phyloP scores from a whole-genome alignment of 2,329 filamentous ascomycete genomes.

The Zymoseptoria tritici region DNA sequence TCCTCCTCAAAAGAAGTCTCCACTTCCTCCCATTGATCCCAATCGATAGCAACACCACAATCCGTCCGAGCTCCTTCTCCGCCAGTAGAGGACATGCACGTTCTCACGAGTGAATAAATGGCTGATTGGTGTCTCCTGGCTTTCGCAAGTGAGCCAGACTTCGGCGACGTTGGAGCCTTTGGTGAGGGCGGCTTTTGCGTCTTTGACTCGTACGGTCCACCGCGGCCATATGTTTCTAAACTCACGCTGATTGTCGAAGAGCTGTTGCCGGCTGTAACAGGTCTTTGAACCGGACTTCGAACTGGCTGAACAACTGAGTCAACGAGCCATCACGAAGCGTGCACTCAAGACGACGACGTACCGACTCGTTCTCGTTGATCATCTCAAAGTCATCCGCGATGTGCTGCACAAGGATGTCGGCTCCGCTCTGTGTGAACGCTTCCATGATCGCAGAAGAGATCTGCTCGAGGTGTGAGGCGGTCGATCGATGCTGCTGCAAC shows the following conservation, averaged over 20 bases:
- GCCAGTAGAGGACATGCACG: conserved; percentile 11
- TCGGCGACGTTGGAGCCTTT: conserved; percentile 11
- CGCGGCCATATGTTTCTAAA: no score
- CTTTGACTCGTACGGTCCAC: no score
- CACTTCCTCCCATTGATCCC: conserved; percentile 4
- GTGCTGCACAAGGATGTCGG: conserved; percentile 3
- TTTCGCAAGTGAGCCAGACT: conserved; percentile 9
- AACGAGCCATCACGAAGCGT: neutral
- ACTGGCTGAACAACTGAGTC: no score
- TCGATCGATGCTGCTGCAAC: neutral
- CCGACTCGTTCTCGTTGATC: conserved; percentile 7
- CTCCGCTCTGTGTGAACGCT: conserved; percentile 3
- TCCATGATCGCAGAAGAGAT: conserved; percentile 7
- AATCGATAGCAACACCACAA: conserved; percentile 12
- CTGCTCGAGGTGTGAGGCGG: conserved; percentile 6
- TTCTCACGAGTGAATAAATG: conserved; percentile 10
- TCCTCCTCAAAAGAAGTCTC: conserved; percentile 3
- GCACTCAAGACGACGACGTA: conserved; percentile 6
- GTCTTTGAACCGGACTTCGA: no score
- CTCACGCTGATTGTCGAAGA: no score
- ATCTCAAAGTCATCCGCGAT: conserved; percentile 3
- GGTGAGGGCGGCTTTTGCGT: neutral
- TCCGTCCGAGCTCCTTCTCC: conserved; percentile 3
- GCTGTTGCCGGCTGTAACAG: no score
- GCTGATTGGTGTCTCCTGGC: conserved; percentile 1